Evolutionary conservation across 2,329 filamentous ascomycete species (phyloP), one percentile per base, ranked within the genome.

Genomic region (Nemania sp.): DNA sequence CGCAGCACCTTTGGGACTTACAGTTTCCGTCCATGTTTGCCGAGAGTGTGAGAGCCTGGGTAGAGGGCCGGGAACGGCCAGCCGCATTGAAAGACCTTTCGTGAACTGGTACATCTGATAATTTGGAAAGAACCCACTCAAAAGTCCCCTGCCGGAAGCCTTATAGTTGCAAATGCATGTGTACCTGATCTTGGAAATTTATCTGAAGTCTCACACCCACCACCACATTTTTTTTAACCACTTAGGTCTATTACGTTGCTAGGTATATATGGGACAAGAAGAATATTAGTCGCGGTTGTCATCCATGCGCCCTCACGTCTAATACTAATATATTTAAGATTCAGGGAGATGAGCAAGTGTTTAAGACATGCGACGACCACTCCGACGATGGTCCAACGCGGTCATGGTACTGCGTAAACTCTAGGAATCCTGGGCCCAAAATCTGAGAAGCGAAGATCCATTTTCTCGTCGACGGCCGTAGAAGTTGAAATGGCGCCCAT

Each of bases 1-100:
- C 80, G 18, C 74, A 79, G 29, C 80, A 83, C 71, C 76, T 76
- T 43, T 82, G 81, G 82, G 78, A 82, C 64, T 64, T 83, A 66
- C 81, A 83, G 64, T 73, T 79, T 35, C 82, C 81, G 1, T 69
- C 77, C 49, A 55, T 82, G 6, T 83, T 83, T 70, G 79, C 80
- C 0, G 71, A 73, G 41, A 79, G 74, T 1, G 72, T 83, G 11
- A 74, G 71, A 66, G 78, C 79, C 3, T 83, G 81, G 80, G 66
- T 80, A 10, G 72, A 76, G 41, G 70, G 69, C 22, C 57, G 59
- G 26, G 57, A 64, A 26, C 57, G 82, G 58, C 79, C 79, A 7
- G 59, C 62, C 7, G 74, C 62, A 5, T 72, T 72, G 57, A 73
- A 75, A 54, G 32, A 18, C 22, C 29, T 65, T 2, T 11, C n/a